phyloP scores from a whole-genome alignment of 495 filamentous ascomycete species.

The Neurospora sp. region DNA sequence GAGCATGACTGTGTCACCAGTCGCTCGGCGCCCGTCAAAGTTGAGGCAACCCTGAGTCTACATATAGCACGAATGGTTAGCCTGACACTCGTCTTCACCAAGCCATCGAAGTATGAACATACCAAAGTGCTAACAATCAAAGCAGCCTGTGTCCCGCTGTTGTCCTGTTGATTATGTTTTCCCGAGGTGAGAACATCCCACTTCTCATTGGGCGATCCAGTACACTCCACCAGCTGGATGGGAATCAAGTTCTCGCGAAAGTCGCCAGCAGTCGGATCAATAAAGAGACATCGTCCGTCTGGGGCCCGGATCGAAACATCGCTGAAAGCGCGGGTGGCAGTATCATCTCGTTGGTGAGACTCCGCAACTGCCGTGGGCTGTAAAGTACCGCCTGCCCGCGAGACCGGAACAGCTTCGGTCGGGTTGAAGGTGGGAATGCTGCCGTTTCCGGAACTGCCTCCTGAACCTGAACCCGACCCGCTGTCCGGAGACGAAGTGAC shows the following conservation, averaged over 20 bases:
- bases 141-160: conserved; percentile 21
- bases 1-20: conserved; percentile 37
- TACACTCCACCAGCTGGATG: conserved; percentile 33
- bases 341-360: conserved; percentile 34
- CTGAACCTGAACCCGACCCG: neutral
- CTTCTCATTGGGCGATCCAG: conserved; percentile 39
- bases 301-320: conserved; percentile 36
- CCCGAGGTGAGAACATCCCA: conserved; percentile 45
- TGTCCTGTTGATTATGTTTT: conserved; percentile 30
- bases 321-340: conserved; percentile 38
- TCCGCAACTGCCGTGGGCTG: conserved; percentile 39
- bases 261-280: conserved; percentile 44
- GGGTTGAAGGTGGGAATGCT: conserved; percentile 29
- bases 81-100: neutral
- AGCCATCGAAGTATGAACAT: conserved; percentile 8
- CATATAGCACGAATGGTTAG: neutral
- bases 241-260: conserved; percentile 48
- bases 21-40: conserved; percentile 34
- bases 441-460: conserved; percentile 3
- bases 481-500: neutral
- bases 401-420: conserved; percentile 38
- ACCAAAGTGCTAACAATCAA: conserved; percentile 40
- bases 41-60: conserved; percentile 41
- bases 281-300: conserved; percentile 40
- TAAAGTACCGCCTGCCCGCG: conserved; percentile 37